These are phyloP conservation scores for Daldinia bambusicola DNA, from an alignment of 495 filamentous ascomycete species.

Conservation along the genomic window DNA sequence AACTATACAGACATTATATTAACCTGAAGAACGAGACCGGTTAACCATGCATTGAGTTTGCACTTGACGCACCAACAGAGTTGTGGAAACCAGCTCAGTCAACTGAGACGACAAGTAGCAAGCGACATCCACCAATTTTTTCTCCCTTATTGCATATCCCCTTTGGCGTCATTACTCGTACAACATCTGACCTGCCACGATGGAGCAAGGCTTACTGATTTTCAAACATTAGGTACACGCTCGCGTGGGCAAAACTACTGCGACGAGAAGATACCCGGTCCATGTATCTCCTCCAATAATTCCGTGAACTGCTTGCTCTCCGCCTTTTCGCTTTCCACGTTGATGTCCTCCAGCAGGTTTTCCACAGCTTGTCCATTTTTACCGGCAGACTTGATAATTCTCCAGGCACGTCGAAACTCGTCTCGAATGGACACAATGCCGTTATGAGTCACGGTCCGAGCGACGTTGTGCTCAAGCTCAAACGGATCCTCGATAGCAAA, in stretches of 20 bases:
- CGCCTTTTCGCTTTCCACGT: constrained; percentile 31
- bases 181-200: constrained; percentile 9
- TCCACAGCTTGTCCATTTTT: constrained; percentile 42
- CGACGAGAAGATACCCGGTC: constrained; percentile 17
- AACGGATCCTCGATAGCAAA: constrained; percentile 91
- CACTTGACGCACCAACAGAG: not conserved
- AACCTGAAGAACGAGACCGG: not conserved
- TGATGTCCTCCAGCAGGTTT: constrained; percentile 53
- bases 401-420: constrained; percentile 79
- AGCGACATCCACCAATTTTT: not conserved
- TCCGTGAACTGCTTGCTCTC: constrained; percentile 49
- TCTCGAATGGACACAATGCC: constrained; percentile 80
- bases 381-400: constrained; percentile 63
- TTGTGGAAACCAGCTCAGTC: not conserved
- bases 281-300: constrained; percentile 57
- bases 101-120: constrained; percentile 8
- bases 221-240: constrained; percentile 4
- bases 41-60: not conserved
- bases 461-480: constrained; percentile 84
- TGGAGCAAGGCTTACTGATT: not conserved
- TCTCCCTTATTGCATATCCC: constrained; percentile 1
- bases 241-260: not conserved
- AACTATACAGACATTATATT: not conserved
- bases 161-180: constrained; percentile 22
- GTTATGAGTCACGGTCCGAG: constrained; percentile 77